phyloP scores from a whole-genome alignment of 2,329 filamentous ascomycete genomes.

The Cladorrhinum sp. region DNA sequence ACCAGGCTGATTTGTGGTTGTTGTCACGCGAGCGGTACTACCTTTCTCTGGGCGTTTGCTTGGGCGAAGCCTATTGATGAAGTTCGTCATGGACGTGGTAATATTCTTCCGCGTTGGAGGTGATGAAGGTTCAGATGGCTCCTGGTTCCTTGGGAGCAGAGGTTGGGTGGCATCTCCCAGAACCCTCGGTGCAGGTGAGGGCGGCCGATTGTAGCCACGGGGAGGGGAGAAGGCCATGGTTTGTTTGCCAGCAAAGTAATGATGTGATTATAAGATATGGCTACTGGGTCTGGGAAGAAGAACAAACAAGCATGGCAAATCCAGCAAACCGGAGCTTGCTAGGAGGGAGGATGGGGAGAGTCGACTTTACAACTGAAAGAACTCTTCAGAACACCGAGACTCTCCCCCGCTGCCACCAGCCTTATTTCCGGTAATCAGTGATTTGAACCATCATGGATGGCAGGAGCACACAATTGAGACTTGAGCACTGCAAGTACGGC shows the following conservation, averaged over 20 bases:
- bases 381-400: too few species aligned
- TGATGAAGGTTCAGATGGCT: not conserved
- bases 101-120: conserved; percentile 14
- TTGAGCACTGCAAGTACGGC: too few species aligned
- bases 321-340: not conserved
- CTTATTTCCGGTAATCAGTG: not conserved
- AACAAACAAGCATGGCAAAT: not conserved
- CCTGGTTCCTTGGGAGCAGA: not conserved
- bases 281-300: not conserved
- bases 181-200: not conserved
- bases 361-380: too few species aligned
- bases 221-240: not conserved
- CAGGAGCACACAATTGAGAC: not conserved
- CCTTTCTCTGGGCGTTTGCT: conserved; percentile 50
- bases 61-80: conserved; percentile 47
- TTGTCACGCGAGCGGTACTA: conserved; percentile 40
- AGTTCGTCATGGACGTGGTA: conserved; percentile 36
- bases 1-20: not conserved
- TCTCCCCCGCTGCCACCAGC: not conserved
- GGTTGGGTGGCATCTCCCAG: not conserved
- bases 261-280: not conserved
- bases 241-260: not conserved
- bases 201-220: not conserved
- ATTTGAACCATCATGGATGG: not conserved
- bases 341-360: not conserved